These are phyloP conservation scores for Cercospora beticola DNA, from an alignment of 2,329 filamentous ascomycete genomes.

Conservation along the genomic window DNA sequence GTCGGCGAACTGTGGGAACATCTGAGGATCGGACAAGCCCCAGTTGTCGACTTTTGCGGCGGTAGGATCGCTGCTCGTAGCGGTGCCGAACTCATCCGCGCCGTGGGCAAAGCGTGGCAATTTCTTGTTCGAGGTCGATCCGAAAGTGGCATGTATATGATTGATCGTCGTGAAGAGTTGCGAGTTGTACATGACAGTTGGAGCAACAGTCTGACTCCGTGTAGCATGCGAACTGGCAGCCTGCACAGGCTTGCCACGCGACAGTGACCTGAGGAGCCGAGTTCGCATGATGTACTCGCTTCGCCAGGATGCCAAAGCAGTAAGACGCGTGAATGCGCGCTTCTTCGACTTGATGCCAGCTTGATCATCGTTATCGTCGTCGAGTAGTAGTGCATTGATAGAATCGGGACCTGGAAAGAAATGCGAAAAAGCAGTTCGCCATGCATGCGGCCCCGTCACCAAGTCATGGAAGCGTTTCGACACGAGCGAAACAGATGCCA, in stretches of 20 bases:
- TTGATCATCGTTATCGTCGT: constrained; percentile 53
- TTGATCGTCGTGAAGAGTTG: constrained; percentile 77
- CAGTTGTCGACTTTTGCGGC: constrained; percentile 75
- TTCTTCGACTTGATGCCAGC: constrained; percentile 65
- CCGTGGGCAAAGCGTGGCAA: constrained; percentile 80
- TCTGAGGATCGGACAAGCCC: constrained; percentile 74
- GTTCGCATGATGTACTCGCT: constrained; percentile 93
- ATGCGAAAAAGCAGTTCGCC: constrained; percentile 87
- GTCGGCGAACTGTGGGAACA: constrained; percentile 76
- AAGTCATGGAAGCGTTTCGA: constrained; percentile 83
- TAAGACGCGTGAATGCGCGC: constrained; percentile 79
- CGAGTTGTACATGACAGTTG: constrained; percentile 82
- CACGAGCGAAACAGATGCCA: constrained; percentile 79
- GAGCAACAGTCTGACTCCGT: constrained; percentile 64
- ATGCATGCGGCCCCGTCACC: constrained; percentile 88
- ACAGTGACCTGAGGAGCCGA: constrained; percentile 75
- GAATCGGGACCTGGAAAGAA: constrained; percentile 78
- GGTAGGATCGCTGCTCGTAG: constrained; percentile 78
- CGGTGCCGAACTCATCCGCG: constrained; percentile 71
- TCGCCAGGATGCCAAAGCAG: constrained; percentile 83
- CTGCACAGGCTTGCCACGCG: constrained; percentile 73
- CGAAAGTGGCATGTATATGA: constrained; percentile 75
- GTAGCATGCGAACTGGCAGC: constrained; percentile 54
- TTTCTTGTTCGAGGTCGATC: constrained; percentile 65
- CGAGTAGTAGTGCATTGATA: constrained; percentile 43